These are phyloP conservation scores for Globisporangium echinulatum DNA, from an alignment of 352 stramenopile species.

Conservation along the genomic window DNA sequence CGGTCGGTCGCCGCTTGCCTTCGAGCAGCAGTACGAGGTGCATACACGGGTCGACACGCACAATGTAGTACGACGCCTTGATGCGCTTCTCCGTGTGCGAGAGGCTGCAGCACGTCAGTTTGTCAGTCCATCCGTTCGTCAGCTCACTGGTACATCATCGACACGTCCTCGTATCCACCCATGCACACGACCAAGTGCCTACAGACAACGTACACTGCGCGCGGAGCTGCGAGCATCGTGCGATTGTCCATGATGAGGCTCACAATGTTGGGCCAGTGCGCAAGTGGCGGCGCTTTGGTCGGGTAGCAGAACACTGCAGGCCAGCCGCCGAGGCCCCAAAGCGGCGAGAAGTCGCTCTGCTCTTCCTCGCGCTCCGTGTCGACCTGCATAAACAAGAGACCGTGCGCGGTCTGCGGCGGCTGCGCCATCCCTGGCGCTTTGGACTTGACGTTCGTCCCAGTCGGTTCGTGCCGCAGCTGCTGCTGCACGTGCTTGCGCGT, in stretches of 20 bases:
- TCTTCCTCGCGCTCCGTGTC: constrained; percentile 56
- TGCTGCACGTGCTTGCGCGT: constrained; percentile 11
- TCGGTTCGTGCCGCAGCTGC: constrained; percentile 12
- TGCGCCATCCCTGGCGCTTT: no score
- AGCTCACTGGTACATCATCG: no score
- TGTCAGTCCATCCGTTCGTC: no score
- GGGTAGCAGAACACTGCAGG: constrained; percentile 82
- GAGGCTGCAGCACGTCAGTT: constrained; percentile 26
- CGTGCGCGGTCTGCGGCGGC: constrained; percentile 18
- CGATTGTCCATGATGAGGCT: constrained; percentile 86
- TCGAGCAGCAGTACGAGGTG: constrained; percentile 70
- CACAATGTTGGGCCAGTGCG: constrained; percentile 85
- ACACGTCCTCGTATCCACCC: no score
- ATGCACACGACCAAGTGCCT: neutral
- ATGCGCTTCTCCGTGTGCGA: constrained; percentile 61
- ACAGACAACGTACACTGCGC: constrained; percentile 35
- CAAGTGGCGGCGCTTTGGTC: constrained; percentile 39
- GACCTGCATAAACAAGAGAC: constrained; percentile 43
- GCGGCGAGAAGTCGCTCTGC: constrained; percentile 67
- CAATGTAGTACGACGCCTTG: constrained; percentile 72
- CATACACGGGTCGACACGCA: constrained; percentile 62
- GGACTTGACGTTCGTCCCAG: no score
- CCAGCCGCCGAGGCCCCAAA: constrained; percentile 75
- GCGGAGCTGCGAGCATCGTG: constrained; percentile 38
- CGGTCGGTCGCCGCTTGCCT: constrained; percentile 55